Evolutionary conservation across 805 yeast species (phyloP), one percentile per base, ranked within the genome.

Genomic region (Metschnikowia noctiluminum): DNA sequence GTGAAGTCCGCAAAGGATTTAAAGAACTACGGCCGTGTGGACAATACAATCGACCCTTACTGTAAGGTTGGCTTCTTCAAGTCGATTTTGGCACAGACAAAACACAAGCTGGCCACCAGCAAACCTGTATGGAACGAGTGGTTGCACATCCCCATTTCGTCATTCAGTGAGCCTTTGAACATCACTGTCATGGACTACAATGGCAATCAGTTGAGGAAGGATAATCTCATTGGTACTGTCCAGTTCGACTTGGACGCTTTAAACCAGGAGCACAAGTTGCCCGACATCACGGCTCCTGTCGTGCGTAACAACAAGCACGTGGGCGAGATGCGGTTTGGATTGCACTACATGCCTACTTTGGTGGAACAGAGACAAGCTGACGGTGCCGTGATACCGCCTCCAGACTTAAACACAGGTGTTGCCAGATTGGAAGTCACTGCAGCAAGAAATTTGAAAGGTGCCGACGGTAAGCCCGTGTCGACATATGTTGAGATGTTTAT

Each of bases 341-440:
- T 87, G 57, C 81, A 81, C 54, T 87, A 78, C 71, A 82, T 83
- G 76, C 94, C 96, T 37, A 84, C 94, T 12, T 69, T 89, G 52
- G 74, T 80, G 68, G 74, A 81, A 49, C 66, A 74, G 57, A 70
- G 79, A 52, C 76, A 79, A 49, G 84, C 88, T 3, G 96, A 89
- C 66, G 97, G 97, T 43, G 84, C 91, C 2, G 74, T 79, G 46
- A 84, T 82, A 55, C 89, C 95, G 42, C 87, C 95, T 40, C 96
- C 96, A 40, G 97, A 89, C 56, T 80, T 89, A 64, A 92, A 92
- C 69, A 89, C 97, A 13, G 99, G 99, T 77, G 84, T 95, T 58
- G 81, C 85, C 16, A 77, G 83, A 59, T 70, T 92, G 56, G 85
- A 83, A 51, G 67, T 88, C 42, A 62, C 72, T 30, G 87, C 82